These are phyloP conservation scores for Mucor ambiguus DNA, from an alignment of 371 early-diverging fungal species.

Conservation along the genomic window DNA sequence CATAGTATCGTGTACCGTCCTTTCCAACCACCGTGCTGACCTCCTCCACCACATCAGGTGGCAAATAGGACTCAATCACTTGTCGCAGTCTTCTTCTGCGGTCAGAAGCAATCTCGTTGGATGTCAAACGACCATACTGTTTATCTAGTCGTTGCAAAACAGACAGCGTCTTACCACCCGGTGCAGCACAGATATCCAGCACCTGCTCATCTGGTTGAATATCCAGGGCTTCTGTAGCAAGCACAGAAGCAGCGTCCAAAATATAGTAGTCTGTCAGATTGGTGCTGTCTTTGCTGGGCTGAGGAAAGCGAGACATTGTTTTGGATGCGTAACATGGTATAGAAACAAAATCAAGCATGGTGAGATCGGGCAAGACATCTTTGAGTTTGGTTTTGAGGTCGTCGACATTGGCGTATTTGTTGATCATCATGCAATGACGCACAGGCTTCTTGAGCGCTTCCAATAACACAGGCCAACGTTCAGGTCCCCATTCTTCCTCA, in stretches of 20 bases:
- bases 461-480: conserved; percentile 54
- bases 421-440: conserved; percentile 56
- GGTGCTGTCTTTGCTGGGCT: conserved; percentile 38
- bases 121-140: conserved; percentile 48
- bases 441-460: conserved; percentile 48
- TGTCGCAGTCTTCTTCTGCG: conserved; percentile 57
- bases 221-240: conserved; percentile 63
- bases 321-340: conserved; percentile 46
- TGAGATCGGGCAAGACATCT: conserved; percentile 22
- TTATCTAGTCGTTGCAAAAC: conserved; percentile 55
- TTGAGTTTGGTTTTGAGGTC: conserved; percentile 30
- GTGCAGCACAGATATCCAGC: conserved; percentile 81
- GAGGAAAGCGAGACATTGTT: conserved; percentile 37
- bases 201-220: conserved; percentile 72
- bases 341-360: conserved; percentile 36
- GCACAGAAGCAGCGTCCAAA: conserved; percentile 72
- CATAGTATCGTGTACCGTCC: conserved; percentile 56
- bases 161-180: conserved; percentile 71
- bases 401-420: conserved; percentile 46
- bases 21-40: conserved; percentile 54
- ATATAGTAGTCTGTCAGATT: conserved; percentile 55
- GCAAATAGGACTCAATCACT: conserved; percentile 63
- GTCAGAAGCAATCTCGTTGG: conserved; percentile 58
- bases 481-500: conserved; percentile 47
- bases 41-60: conserved; percentile 39